A percentile compares a stretch with the other conserved stretches of the same genome.
Conservation (phyloP, 371 early-diverging fungal species). For the Mortierella sp. region DNA sequence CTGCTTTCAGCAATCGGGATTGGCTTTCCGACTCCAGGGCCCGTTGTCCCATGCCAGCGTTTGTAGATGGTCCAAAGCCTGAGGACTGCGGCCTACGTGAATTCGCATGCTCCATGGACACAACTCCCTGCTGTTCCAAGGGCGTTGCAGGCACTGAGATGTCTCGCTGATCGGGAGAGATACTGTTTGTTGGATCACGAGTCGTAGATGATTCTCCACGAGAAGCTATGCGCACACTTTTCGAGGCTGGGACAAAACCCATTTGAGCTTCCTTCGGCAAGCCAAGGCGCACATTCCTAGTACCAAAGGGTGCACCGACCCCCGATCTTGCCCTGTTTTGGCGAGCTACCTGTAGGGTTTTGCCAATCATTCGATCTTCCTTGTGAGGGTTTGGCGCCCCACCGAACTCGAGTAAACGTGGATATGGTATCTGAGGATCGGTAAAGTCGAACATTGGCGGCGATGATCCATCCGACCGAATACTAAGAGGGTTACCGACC, state of each 20-base stretch:
- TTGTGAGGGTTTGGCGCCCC: too few species aligned
- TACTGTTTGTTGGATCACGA: not conserved
- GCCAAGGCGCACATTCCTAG: too few species aligned
- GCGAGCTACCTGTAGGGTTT: too few species aligned
- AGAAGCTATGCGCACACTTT: not conserved
- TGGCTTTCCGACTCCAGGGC: not conserved
- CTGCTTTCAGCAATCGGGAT: not conserved
- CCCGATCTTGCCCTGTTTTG: not conserved
- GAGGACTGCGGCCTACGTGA: not conserved
- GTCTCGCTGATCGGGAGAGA: not conserved
- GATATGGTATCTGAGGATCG: slow-evolving; percentile 1
- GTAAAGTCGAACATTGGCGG: slow-evolving; percentile 37
- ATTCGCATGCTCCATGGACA: slow-evolving; percentile 2
- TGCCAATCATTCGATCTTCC: too few species aligned
- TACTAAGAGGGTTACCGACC: not conserved
- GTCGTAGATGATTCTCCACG: not conserved
- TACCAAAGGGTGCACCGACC: too few species aligned
- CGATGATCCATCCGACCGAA: slow-evolving; percentile 37
- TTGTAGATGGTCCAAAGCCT: not conserved
- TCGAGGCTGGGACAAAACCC: too few species aligned
- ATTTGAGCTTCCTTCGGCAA: too few species aligned
- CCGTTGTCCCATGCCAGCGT: not conserved
- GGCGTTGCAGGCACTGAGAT: slow-evolving; percentile 28
- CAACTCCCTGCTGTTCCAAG: slow-evolving; percentile 23
- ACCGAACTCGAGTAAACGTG: not conserved